phyloP scores from a whole-genome alignment of 2,329 filamentous ascomycete genomes.

The Alternaria conjuncta region DNA sequence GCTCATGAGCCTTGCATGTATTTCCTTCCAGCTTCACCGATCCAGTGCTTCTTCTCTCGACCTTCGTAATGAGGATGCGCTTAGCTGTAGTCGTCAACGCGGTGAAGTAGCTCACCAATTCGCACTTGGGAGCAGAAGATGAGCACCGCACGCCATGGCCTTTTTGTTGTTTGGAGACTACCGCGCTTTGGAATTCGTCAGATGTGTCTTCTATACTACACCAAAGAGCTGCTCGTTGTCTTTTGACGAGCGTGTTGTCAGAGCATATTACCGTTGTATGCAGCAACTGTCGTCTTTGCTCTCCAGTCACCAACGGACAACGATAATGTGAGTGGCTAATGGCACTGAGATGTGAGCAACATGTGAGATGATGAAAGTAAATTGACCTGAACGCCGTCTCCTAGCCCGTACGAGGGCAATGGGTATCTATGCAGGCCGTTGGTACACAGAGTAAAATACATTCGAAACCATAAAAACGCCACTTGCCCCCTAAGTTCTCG shows the following conservation, averaged over 20 bases:
- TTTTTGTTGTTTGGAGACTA: no score
- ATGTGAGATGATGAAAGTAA: not conserved
- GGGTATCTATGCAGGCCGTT: conserved; percentile 1
- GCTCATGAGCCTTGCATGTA: not conserved
- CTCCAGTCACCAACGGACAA: accelerated
- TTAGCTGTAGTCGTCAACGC: no score
- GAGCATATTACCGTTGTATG: not conserved
- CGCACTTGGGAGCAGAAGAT: no score
- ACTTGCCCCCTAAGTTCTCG: not conserved
- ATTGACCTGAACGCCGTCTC: not conserved
- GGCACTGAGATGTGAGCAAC: not conserved
- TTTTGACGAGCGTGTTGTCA: not conserved
- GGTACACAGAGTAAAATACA: not conserved
- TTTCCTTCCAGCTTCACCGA: no score
- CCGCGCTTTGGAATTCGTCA: accelerated
- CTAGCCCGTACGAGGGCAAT: not conserved
- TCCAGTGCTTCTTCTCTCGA: no score
- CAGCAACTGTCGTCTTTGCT: not conserved
- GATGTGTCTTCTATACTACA: not conserved
- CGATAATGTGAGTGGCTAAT: not conserved
- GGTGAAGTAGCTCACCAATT: no score
- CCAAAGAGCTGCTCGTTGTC: not conserved
- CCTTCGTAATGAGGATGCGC: no score
- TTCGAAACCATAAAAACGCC: not conserved
- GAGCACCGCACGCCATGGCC: no score